These are phyloP conservation scores for Rhodotorula sp. DNA, from an alignment of 1,284 basidiomycete genomes.

Conservation along the genomic window DNA sequence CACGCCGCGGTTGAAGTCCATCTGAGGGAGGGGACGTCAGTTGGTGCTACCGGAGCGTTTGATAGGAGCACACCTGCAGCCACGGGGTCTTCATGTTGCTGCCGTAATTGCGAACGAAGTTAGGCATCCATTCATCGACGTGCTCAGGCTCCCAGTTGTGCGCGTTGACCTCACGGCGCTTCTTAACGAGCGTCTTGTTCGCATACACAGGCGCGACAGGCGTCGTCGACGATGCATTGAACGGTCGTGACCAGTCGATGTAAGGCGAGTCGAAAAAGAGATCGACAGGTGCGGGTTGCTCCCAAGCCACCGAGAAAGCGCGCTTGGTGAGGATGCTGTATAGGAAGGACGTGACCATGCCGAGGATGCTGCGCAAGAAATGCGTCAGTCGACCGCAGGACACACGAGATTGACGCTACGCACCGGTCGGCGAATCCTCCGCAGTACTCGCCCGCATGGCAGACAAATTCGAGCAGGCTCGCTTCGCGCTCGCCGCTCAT, in stretches of 20 bases:
- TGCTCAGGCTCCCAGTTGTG: conserved; percentile 19
- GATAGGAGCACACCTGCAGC: conserved; percentile 13
- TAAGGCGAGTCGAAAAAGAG: conserved; percentile 34
- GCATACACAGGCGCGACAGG: not conserved
- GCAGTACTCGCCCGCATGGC: conserved; percentile 19
- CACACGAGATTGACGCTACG: too few species aligned
- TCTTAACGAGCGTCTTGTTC: not conserved
- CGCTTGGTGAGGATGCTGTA: conserved; percentile 33
- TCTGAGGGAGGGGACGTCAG: not conserved
- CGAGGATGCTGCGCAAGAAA: conserved; percentile 16
- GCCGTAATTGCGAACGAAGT: conserved; percentile 10
- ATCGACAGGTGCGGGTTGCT: conserved; percentile 34
- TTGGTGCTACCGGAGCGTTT: too few species aligned
- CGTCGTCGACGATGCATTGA: not conserved
- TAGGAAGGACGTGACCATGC: conserved; percentile 29
- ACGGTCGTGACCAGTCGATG: conserved; percentile 36
- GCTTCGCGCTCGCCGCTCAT: conserved; percentile 13
- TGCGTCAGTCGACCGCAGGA: too few species aligned
- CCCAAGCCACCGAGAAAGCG: conserved; percentile 29
- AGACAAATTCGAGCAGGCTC: conserved; percentile 24
- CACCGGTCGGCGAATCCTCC: conserved; percentile 33
- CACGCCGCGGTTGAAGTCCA: conserved; percentile 35
- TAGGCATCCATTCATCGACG: conserved; percentile 19
- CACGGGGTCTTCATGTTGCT: conserved; percentile 6
- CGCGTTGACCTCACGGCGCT: not conserved